These are phyloP conservation scores for Metschnikowia rubicola DNA, from an alignment of 805 yeast species.

Conservation along the genomic window DNA sequence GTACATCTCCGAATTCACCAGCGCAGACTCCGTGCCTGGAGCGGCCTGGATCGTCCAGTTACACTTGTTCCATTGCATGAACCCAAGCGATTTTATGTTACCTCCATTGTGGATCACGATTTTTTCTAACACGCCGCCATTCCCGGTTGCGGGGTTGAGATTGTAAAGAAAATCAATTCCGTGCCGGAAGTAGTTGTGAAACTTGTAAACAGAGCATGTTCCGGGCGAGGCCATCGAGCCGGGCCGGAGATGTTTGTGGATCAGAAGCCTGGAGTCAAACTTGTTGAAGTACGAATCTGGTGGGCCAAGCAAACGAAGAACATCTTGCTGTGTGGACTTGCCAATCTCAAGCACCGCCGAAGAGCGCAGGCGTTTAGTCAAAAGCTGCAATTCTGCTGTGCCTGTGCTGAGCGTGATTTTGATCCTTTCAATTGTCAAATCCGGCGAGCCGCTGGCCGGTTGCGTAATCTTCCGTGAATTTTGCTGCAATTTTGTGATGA, in stretches of 20 bases:
- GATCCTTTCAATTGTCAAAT: conserved; percentile 10
- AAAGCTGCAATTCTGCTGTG: conserved; percentile 21
- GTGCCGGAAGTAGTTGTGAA: conserved; percentile 53
- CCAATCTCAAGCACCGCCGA: conserved; percentile 29
- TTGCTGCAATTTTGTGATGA: conserved; percentile 11
- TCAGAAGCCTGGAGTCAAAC: conserved; percentile 41
- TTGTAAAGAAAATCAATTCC: conserved; percentile 57
- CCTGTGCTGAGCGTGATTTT: conserved; percentile 20
- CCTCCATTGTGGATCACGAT: conserved; percentile 51
- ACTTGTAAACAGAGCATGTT: conserved; percentile 26
- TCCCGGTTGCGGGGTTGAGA: conserved; percentile 23
- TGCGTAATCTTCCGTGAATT: background rate
- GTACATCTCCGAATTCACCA: conserved; percentile 27
- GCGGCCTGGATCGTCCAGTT: conserved; percentile 36
- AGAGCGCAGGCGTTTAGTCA: conserved; percentile 5
- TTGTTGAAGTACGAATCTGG: conserved; percentile 52
- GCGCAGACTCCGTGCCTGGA: conserved; percentile 4
- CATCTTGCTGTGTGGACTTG: conserved; percentile 46
- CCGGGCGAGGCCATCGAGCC: conserved; percentile 7
- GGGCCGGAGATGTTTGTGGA: conserved; percentile 32
- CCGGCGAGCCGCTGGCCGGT: background rate
- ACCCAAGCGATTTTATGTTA: conserved; percentile 47
- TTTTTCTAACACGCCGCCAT: conserved; percentile 40
- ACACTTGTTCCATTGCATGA: conserved; percentile 52
- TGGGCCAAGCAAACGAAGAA: conserved; percentile 48